Conservation (phyloP, 139 green algal species). For the Deuterostichococcus epilithicus region DNA sequence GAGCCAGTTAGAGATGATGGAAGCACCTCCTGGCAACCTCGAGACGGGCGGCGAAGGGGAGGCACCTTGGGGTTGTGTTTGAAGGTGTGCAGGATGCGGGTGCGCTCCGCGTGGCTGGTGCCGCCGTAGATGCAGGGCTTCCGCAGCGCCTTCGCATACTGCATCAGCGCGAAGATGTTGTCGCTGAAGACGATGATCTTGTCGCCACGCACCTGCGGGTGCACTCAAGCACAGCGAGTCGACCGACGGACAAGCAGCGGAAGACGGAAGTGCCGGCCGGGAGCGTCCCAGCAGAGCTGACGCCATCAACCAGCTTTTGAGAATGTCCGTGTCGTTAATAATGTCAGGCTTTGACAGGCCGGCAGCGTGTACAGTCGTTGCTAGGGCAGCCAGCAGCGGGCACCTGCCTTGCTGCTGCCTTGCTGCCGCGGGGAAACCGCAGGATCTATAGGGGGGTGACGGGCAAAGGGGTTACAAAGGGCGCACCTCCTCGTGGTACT, state of each 20-base stretch:
- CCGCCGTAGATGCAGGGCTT: slow-evolving; percentile 95
- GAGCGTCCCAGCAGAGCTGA: too few species aligned
- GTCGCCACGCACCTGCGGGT: slow-evolving; percentile 30
- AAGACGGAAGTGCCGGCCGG: not conserved
- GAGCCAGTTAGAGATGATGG: too few species aligned
- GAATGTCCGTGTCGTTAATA: too few species aligned
- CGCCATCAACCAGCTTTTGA: too few species aligned
- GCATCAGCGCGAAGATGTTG: slow-evolving; percentile 94
- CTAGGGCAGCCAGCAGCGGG: too few species aligned
- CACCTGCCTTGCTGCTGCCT: too few species aligned
- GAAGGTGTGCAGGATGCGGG: slow-evolving; percentile 89
- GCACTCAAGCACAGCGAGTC: not conserved
- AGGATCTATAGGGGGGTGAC: too few species aligned
- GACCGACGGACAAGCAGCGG: not conserved
- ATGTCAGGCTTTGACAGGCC: too few species aligned
- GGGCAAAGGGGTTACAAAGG: not conserved
- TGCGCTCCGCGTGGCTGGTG: slow-evolving; percentile 87
- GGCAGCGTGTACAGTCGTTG: too few species aligned
- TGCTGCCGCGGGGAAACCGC: too few species aligned
- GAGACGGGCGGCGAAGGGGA: too few species aligned
- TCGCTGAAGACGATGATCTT: slow-evolving; percentile 97
- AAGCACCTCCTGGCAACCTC: not conserved
- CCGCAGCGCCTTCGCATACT: slow-evolving; percentile 84
- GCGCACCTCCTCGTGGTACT: slow-evolving; percentile 83
- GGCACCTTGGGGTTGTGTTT: slow-evolving; percentile 72